phyloP scores from a whole-genome alignment of 176 grass and related monocot species.

The Oryza meyeriana region DNA sequence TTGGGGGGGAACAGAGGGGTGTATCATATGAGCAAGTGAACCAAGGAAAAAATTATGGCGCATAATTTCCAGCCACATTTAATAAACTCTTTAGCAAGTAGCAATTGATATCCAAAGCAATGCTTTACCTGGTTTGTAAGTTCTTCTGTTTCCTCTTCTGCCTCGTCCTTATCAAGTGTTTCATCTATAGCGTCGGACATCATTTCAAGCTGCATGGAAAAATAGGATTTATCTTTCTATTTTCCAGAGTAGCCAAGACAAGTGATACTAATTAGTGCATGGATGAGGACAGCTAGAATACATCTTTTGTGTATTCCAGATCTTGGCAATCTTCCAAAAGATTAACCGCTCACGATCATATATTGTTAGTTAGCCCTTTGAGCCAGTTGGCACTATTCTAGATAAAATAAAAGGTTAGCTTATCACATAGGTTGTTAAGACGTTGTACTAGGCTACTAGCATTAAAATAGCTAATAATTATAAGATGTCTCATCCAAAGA shows the following conservation, averaged over 20 bases:
- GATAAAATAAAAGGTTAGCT: not conserved
- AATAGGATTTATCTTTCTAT: slow-evolving; percentile 8
- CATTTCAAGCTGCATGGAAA: slow-evolving; percentile 79
- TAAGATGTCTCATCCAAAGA: not conserved
- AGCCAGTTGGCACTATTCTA: not conserved
- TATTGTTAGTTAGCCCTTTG: not conserved
- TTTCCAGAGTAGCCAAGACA: not conserved
- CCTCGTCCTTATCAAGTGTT: slow-evolving; percentile 97
- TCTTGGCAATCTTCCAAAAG: not conserved
- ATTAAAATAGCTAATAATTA: not conserved
- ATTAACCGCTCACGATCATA: not conserved
- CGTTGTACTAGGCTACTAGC: not conserved
- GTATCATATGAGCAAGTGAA: not conserved
- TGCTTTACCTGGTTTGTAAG: slow-evolving; percentile 92
- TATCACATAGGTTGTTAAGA: not conserved
- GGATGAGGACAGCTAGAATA: not conserved
- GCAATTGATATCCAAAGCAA: not conserved
- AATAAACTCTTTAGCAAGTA: not conserved
- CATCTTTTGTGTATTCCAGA: not conserved
- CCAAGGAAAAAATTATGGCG: not conserved
- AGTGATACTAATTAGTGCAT: not conserved
- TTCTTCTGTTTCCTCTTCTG: slow-evolving; percentile 98
- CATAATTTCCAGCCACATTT: not conserved
- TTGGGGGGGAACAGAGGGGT: not conserved
- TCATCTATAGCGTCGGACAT: slow-evolving; percentile 95